phyloP scores from a whole-genome alignment of 2,329 filamentous ascomycete species.

The Coniosporium tulheliwenetii region DNA sequence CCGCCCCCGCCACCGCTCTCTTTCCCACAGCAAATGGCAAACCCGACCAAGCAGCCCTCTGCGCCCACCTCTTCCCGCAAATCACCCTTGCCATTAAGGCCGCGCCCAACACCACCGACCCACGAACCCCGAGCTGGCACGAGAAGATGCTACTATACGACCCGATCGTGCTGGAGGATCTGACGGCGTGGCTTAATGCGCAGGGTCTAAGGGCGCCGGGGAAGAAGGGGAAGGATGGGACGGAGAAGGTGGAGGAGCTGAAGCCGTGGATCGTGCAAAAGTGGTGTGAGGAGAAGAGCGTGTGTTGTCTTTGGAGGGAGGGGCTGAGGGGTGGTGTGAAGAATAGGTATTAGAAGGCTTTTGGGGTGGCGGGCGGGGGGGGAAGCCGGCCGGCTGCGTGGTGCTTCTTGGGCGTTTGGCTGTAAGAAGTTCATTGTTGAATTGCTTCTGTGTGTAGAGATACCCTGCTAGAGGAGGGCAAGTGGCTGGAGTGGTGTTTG shows the following conservation, averaged over 20 bases:
- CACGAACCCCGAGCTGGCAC: slow-evolving; percentile 50
- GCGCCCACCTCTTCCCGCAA: slow-evolving; percentile 23
- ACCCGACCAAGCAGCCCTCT: slow-evolving; percentile 15
- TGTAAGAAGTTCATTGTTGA: too few species aligned
- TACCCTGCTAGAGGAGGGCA: too few species aligned
- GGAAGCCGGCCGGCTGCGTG: too few species aligned
- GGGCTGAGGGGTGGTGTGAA: slow-evolving; percentile 19
- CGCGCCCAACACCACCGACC: slow-evolving; percentile 24
- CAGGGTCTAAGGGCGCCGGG: slow-evolving; percentile 9
- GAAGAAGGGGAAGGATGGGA: slow-evolving; percentile 24
- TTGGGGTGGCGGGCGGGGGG: background rate
- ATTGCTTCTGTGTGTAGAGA: too few species aligned
- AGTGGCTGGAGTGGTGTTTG: too few species aligned
- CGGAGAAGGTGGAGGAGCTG: slow-evolving; percentile 41
- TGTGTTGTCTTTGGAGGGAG: slow-evolving; percentile 67
- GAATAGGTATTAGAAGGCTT: slow-evolving; percentile 10
- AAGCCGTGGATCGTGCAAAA: slow-evolving; percentile 52
- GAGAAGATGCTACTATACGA: slow-evolving; percentile 93
- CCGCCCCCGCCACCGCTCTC: background rate
- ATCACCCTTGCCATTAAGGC: slow-evolving; percentile 34
- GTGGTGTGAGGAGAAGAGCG: slow-evolving; percentile 79
- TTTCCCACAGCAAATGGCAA: slow-evolving; percentile 10
- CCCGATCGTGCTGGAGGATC: slow-evolving; percentile 73
- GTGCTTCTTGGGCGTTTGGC: background rate
- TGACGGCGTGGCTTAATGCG: slow-evolving; percentile 64